Evolutionary conservation across 306 rosid species (phyloP).

Genomic region (Prunus dulcis): DNA sequence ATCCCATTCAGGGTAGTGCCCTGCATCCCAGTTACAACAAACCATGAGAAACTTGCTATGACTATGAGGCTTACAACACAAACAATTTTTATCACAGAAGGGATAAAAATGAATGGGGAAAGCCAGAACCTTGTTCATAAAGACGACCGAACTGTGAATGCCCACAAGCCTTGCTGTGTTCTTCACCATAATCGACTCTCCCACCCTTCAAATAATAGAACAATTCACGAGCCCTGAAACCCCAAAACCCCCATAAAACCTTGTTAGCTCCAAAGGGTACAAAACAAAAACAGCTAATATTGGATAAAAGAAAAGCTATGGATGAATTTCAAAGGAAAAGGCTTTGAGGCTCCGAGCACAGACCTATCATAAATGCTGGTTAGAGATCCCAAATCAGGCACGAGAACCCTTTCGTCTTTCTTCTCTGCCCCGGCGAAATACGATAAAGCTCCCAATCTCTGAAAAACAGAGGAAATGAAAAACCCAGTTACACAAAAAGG

Average conservation of each 20-base stretch:
- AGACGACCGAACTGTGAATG: slow-evolving; percentile 78
- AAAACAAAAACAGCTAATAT: background rate
- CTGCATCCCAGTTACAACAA: slow-evolving; percentile 40
- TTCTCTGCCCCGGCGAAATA: slow-evolving; percentile 98
- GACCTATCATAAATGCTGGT: slow-evolving; percentile 90
- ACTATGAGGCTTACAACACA: background rate
- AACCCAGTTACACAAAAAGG: background rate
- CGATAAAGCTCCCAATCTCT: slow-evolving; percentile 86
- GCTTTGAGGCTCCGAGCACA: slow-evolving; percentile 2
- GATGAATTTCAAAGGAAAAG: background rate
- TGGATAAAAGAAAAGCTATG: background rate
- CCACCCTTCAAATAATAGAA: slow-evolving; percentile 98
- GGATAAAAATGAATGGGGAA: background rate
- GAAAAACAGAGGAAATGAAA: background rate
- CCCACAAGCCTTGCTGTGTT: slow-evolving; percentile 84
- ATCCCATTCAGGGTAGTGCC: slow-evolving; percentile 96
- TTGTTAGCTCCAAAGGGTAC: background rate
- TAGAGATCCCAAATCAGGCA: slow-evolving; percentile 95
- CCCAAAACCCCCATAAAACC: slow-evolving; percentile 11
- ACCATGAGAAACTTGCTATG: background rate
- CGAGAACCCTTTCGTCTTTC: slow-evolving; percentile 93
- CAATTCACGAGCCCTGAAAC: slow-evolving; percentile 83
- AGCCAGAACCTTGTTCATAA: slow-evolving; percentile 66
- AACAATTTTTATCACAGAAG: too few species aligned
- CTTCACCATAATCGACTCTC: slow-evolving; percentile 87